Conservation (phyloP, 345 rosid genomes). For the Turnera subulata region DNA sequence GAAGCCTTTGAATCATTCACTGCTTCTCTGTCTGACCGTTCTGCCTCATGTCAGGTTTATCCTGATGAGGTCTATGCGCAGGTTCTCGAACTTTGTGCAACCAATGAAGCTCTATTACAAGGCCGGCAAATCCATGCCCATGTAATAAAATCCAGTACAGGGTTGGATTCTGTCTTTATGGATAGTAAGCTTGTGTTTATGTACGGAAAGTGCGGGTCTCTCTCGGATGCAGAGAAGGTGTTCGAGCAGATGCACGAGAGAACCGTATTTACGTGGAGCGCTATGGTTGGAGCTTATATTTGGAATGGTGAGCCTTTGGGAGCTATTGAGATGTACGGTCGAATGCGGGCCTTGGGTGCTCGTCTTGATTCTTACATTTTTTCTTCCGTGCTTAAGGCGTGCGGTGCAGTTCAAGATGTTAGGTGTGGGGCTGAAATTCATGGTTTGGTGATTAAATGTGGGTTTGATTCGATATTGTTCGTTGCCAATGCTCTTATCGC, state of each 20-base stretch:
- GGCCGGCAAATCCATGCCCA: constrained; percentile 61
- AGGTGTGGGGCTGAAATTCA: constrained; percentile 58
- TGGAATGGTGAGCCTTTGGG: constrained; percentile 44
- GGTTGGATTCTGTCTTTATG: constrained; percentile 33
- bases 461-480: constrained; percentile 35
- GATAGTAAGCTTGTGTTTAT: constrained; percentile 62
- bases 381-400: constrained; percentile 60
- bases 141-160: constrained; percentile 33
- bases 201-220: constrained; percentile 62
- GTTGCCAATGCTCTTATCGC: constrained; percentile 66
- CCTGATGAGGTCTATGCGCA: constrained; percentile 38
- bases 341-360: constrained; percentile 48
- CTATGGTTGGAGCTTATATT: constrained; percentile 61
- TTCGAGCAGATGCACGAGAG: constrained; percentile 63
- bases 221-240: constrained; percentile 48
- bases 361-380: constrained; percentile 56
- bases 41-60: neutral
- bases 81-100: constrained; percentile 49
- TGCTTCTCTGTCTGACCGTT: constrained; percentile 2
- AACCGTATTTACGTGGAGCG: constrained; percentile 71
- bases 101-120: constrained; percentile 29
- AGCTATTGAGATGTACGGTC: constrained; percentile 45
- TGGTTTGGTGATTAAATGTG: constrained; percentile 47
- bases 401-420: constrained; percentile 40
- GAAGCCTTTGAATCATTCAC: constrained; percentile 37